Evolutionary conservation across 345 rosid genomes (phyloP), one percentile per base, ranked within the genome.

Genomic region (Punica granatum): DNA sequence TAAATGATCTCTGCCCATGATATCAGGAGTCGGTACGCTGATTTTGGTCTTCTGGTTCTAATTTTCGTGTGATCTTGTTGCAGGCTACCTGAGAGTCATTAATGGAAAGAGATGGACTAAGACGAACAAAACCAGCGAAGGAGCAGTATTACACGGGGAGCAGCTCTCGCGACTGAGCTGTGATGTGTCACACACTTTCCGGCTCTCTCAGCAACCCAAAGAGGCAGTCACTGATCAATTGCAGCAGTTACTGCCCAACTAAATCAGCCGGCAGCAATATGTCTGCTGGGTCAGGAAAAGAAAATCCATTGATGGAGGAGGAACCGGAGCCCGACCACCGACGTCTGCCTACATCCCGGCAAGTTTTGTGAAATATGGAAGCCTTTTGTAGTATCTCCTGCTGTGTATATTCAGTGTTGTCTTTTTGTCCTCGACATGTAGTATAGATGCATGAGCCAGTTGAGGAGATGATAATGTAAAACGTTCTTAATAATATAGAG

Each of bases 51-150:
- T 51, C 28, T 49, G 56, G 7, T 49, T 64, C 51, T 14, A 33
- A 53, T 31, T 74, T 59, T 43, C 69, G 70, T 73, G 48, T 65
- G 67, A 9, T 76, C 62, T 46, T 70, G 44, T 44, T 76, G 75
- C 86, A 90, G 98, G 88, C 81, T 90, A 75, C 97, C 97, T 4
- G 94, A 88, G 84, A 90, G 94, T 80, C 94, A 90, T 61, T 93
- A 75, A 46, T 63, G 59, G 56, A 49, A 31, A 49, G 59, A 28
- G 62, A n/a, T 2, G n/a, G 61, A 15, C 43, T 51, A 32, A 1
- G 39, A 25, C 33, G 64, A 28, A 53, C 49, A 56, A 58, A 36
- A 6, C 46, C n/a, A 18, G 23, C 34, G 3, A 60, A 1, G 2
- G 21, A 51, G 51, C 28, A 25, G 32, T 18, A 23, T 23, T 54